Percentiles rank a stretch among this genome's conserved stretches.
phyloP scores from a whole-genome alignment of 176 grass and related monocot genomes.

The Chloris gayana region DNA sequence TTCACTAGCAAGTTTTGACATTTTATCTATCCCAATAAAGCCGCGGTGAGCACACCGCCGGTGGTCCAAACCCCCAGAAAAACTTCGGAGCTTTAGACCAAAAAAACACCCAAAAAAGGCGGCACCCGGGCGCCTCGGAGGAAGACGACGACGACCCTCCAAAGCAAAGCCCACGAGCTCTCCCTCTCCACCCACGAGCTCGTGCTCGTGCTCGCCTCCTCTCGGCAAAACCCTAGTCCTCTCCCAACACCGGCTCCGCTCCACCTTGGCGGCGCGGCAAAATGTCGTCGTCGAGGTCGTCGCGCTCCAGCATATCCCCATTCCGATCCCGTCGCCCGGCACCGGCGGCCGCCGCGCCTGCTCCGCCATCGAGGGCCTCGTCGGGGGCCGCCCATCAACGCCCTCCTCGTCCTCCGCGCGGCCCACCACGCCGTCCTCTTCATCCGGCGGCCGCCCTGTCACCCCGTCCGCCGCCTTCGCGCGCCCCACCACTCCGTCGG shows the following conservation, averaged over 20 bases:
- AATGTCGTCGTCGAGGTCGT: slow-evolving; percentile 82
- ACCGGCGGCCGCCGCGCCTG: slow-evolving; percentile 19
- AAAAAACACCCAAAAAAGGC: slow-evolving; percentile 51
- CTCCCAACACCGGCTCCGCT: background rate
- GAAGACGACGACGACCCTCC: slow-evolving; percentile 57
- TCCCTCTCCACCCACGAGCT: slow-evolving; percentile 11
- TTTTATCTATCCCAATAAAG: slow-evolving; percentile 18
- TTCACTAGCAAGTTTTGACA: background rate
- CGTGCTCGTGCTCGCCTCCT: slow-evolving; percentile 21
- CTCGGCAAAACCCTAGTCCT: slow-evolving; percentile 55
- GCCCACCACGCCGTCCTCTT: slow-evolving; percentile 61
- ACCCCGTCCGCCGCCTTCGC: slow-evolving; percentile 61
- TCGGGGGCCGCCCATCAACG: slow-evolving; percentile 56
- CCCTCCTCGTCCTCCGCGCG: slow-evolving; percentile 48
- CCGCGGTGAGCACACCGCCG: slow-evolving; percentile 32
- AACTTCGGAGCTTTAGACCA: slow-evolving; percentile 32
- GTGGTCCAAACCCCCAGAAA: slow-evolving; percentile 45
- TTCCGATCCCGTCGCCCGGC: slow-evolving; percentile 83
- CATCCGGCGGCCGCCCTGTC: slow-evolving; percentile 39
- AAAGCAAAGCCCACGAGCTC: slow-evolving; percentile 54
- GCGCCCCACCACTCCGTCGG: slow-evolving; percentile 55
- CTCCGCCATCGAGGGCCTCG: slow-evolving; percentile 43
- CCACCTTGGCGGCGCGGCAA: slow-evolving; percentile 24
- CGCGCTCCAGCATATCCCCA: slow-evolving; percentile 89
- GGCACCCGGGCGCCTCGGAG: slow-evolving; percentile 45